These are phyloP conservation scores for Heterobasidion irregulare DNA, from an alignment of 1,284 basidiomycete species.

Conservation along the genomic window DNA sequence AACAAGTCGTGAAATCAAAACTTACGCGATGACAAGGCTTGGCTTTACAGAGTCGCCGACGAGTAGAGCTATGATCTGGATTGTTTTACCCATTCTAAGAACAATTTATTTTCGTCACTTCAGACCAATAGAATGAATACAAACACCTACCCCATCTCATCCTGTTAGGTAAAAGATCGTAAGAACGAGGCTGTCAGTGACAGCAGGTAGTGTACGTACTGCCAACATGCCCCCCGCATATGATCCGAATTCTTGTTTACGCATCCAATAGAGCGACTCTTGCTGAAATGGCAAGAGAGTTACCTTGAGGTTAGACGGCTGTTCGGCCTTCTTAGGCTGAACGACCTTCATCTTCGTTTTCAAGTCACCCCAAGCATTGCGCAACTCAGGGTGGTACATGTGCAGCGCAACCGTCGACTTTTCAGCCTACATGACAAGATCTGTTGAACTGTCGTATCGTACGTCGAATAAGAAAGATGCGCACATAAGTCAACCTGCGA, in stretches of 20 bases:
- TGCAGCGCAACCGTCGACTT: conserved; percentile 61
- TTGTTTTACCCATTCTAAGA: conserved; percentile 94
- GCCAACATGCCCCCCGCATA: conserved; percentile 95
- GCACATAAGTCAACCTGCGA: conserved; percentile 61
- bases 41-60: conserved; percentile 75
- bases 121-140: conserved; percentile 4
- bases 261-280: conserved; percentile 96
- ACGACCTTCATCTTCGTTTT: conserved; percentile 55
- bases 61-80: conserved; percentile 91
- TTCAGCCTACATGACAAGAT: conserved; percentile 49
- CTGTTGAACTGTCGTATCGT: not conserved
- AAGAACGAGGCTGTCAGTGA: not conserved
- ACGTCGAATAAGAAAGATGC: conserved; percentile 8
- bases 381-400: conserved; percentile 70
- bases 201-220: conserved; percentile 32
- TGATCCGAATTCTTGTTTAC: conserved; percentile 80
- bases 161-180: conserved; percentile 31
- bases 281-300: conserved; percentile 76
- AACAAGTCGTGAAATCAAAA: not conserved
- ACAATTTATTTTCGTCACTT: conserved; percentile 5
- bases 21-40: conserved; percentile 86
- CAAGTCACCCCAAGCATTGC: conserved; percentile 84
- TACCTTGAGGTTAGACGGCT: conserved; percentile 75
- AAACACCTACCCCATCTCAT: conserved; percentile 76
- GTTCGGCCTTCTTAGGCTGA: conserved; percentile 65